phyloP scores from a whole-genome alignment of 2,329 filamentous ascomycete genomes.

The Calonectria fujianensis region DNA sequence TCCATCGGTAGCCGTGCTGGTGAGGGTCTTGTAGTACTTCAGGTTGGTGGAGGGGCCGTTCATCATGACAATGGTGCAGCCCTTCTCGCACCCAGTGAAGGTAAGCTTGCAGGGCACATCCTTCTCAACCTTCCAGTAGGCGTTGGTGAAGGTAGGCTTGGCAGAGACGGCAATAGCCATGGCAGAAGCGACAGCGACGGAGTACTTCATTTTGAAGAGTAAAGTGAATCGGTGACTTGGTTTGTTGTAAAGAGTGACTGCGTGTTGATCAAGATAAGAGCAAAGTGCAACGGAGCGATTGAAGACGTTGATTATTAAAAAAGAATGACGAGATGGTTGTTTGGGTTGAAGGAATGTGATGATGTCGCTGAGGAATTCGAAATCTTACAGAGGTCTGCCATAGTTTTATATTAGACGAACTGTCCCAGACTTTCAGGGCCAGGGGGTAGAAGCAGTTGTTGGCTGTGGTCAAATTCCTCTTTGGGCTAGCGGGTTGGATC shows the following conservation, averaged over 20 bases:
- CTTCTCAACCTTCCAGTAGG: slow-evolving; percentile 53
- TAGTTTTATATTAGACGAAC: too few relatives aligned
- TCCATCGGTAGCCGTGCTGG: slow-evolving; percentile 53
- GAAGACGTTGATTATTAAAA: slow-evolving; percentile 36
- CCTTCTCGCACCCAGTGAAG: slow-evolving; percentile 56
- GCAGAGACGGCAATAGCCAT: slow-evolving; percentile 56
- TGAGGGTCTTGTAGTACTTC: slow-evolving; percentile 56
- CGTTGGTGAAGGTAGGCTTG: slow-evolving; percentile 59
- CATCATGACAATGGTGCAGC: slow-evolving; percentile 61
- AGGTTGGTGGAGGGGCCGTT: slow-evolving; percentile 56
- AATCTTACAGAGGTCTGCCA: too few relatives aligned
- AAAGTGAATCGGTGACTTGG: slow-evolving; percentile 39
- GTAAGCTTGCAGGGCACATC: slow-evolving; percentile 59
- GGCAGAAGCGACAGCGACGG: slow-evolving; percentile 56
- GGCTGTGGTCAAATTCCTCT: too few relatives aligned
- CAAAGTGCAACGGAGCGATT: slow-evolving; percentile 41
- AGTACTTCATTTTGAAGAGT: slow-evolving; percentile 62
- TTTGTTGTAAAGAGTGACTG: slow-evolving; percentile 52
- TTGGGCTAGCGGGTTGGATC: too few relatives aligned
- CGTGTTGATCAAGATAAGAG: slow-evolving; percentile 45
- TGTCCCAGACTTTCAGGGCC: too few relatives aligned
- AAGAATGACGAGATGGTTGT: too few relatives aligned
- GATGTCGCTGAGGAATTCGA: too few relatives aligned
- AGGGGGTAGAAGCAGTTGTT: too few relatives aligned
- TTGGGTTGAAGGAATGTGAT: too few relatives aligned